Evolutionary conservation across 2,329 filamentous ascomycete genomes (phyloP), one percentile per base, ranked within the genome.

Genomic region (Lanzia echinophila): DNA sequence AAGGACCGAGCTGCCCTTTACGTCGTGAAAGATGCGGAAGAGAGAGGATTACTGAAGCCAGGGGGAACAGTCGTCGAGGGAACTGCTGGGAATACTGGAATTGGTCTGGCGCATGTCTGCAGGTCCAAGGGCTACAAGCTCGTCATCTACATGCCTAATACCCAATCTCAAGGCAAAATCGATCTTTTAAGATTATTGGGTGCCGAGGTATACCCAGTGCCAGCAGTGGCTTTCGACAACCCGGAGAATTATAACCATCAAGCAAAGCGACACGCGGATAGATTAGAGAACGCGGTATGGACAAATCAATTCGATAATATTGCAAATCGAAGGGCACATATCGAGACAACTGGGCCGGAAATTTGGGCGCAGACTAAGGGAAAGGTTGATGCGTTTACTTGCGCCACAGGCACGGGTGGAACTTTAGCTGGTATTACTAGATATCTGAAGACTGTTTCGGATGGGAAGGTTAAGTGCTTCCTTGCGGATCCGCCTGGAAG

Each of bases 91-190:
- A 99, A 97, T 77, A 99, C 94, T 31, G 94, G 94, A 61, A 99
- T 99, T 70, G 94, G 94, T 1, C 86, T 99, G 42, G 94, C 94
- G 19, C 94, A 97, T 73, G 94, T 99, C 54, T 97, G 94, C 75
- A 83, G 92, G 57, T 88, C 86, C 36, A 87, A 86, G 65, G 94
- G 92, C 39, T 97, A 99, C 79, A 87, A 87, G 69, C 84, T 96
- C 48, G 91, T 97, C 68, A 99, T 99, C 69, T 99, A 97, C 82
- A 97, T 99, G 94, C 94, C 94, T 65, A 88, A 99, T 77, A 97
- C 92, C 47, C 94, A 97, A 75, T 95, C 91, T 19, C 92, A 96
- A 74, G 94, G 91, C 69, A 99, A 99, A 78, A 88, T 99, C 68
- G 94, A 97, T 71, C 79, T 99, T 50, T 77, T 99, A 60, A 81